phyloP scores from a whole-genome alignment of 2,329 filamentous ascomycete genomes.

The Bertia moriformis region DNA sequence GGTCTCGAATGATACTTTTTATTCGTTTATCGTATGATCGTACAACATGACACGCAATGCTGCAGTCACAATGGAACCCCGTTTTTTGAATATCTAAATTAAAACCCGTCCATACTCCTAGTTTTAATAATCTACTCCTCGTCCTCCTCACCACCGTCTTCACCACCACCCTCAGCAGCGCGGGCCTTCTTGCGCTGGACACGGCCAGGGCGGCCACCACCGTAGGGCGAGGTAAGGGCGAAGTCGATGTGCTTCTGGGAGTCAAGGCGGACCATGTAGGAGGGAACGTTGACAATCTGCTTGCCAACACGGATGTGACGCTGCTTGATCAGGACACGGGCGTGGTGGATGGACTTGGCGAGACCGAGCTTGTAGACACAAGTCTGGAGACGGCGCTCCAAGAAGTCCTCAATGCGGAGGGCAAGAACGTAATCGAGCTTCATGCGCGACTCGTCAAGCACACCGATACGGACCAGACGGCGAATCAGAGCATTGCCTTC shows the following conservation, averaged over 20 bases:
- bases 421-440: slow-evolving; percentile 99
- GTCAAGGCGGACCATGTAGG: slow-evolving; percentile 98
- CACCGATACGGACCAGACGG: slow-evolving; percentile 98
- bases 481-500: slow-evolving; percentile 99
- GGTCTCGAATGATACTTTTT: slow-evolving; percentile 15
- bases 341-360: slow-evolving; percentile 99
- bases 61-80: slow-evolving; percentile 19
- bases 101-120: slow-evolving; percentile 20
- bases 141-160: slow-evolving; percentile 72
- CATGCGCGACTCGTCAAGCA: slow-evolving; percentile 99
- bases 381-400: slow-evolving; percentile 98
- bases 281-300: slow-evolving; percentile 99
- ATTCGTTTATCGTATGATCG: slow-evolving; percentile 19
- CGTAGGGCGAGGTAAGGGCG: slow-evolving; percentile 89
- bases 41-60: slow-evolving; percentile 21
- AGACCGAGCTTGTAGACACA: slow-evolving; percentile 99
- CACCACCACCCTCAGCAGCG: slow-evolving; percentile 75
- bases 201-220: slow-evolving; percentile 91
- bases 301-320: slow-evolving; percentile 98
- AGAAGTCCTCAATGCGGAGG: slow-evolving; percentile 98
- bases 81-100: slow-evolving; percentile 10
- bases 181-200: slow-evolving; percentile 99
- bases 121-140: slow-evolving; percentile 19
- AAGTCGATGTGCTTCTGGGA: slow-evolving; percentile 99
- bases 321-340: slow-evolving; percentile 98